Conservation (phyloP, 1,284 basidiomycete genomes). For the Apiotrichum porosum region DNA sequence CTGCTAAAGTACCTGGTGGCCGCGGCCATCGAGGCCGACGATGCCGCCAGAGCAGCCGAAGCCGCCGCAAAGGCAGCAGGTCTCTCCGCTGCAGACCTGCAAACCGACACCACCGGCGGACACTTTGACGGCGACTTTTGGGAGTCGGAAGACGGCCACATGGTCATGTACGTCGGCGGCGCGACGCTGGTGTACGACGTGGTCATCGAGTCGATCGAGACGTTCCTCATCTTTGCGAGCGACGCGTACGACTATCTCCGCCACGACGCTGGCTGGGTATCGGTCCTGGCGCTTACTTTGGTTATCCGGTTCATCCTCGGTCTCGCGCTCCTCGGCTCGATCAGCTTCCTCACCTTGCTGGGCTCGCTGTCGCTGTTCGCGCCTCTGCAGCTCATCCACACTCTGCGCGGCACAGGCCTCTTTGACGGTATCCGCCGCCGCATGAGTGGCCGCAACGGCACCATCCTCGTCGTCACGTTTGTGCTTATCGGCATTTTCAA, state of each 20-base stretch:
- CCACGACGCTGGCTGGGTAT: neutral
- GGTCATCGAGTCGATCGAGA: constrained; percentile 28
- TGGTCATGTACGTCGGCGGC: constrained; percentile 29
- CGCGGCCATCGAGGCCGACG: neutral
- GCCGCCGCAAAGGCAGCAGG: neutral
- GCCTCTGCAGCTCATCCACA: constrained; percentile 41
- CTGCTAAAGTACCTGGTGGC: constrained; percentile 15
- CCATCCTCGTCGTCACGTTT: constrained; percentile 21
- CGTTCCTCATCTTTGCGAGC: constrained; percentile 29
- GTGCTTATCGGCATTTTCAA: constrained; percentile 39
- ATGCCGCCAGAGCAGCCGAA: neutral
- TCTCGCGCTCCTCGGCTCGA: constrained; percentile 41
- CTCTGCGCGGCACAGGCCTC: constrained; percentile 34
- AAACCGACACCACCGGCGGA: neutral
- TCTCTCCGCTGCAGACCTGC: neutral
- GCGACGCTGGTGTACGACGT: constrained; percentile 35
- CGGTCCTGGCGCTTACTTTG: constrained; percentile 8
- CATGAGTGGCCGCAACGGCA: constrained; percentile 2
- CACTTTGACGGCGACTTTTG: neutral
- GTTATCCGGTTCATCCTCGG: constrained; percentile 40
- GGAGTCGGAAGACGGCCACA: constrained; percentile 14
- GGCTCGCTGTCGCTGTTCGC: constrained; percentile 38
- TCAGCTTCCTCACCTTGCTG: constrained; percentile 41
- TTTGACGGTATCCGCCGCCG: constrained; percentile 10
- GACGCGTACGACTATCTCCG: constrained; percentile 11